Percentiles rank a stretch among this genome's conserved stretches.
Evolutionary conservation across 352 stramenopile genomes (phyloP).

Genomic region (Globisporangium radiosum): DNA sequence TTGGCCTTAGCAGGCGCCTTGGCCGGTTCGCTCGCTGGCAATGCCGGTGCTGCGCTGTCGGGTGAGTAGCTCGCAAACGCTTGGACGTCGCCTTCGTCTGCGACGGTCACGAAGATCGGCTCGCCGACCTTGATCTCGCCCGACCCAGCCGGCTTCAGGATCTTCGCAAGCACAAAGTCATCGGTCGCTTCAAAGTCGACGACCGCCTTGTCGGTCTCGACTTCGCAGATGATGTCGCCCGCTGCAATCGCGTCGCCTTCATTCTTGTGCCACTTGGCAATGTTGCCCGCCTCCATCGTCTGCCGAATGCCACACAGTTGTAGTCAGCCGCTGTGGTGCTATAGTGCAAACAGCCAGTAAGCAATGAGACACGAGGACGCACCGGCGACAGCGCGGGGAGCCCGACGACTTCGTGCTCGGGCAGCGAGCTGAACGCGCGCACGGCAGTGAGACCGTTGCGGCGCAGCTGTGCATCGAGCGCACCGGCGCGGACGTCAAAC

Average conservation of each 20-base stretch:
- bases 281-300: slow-evolving; percentile 95
- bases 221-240: slow-evolving; percentile 91
- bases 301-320: background rate
- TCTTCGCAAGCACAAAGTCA: slow-evolving; percentile 93
- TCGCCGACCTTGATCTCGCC: slow-evolving; percentile 83
- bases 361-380: slow-evolving; percentile 1
- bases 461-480: slow-evolving; percentile 14
- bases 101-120: slow-evolving; percentile 63
- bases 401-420: slow-evolving; percentile 73
- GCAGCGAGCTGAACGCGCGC: slow-evolving; percentile 51
- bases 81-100: slow-evolving; percentile 44
- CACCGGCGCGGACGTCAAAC: slow-evolving; percentile 30
- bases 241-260: slow-evolving; percentile 89
- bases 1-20: slow-evolving; percentile 20
- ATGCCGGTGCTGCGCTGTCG: slow-evolving; percentile 21
- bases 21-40: slow-evolving; percentile 15
- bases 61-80: slow-evolving; percentile 51
- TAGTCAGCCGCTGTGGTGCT: background rate
- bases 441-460: slow-evolving; percentile 17
- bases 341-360: background rate
- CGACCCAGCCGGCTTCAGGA: slow-evolving; percentile 84
- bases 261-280: slow-evolving; percentile 92
- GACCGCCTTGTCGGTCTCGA: slow-evolving; percentile 98
- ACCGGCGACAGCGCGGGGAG: slow-evolving; percentile 64
- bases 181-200: slow-evolving; percentile 98